Evolutionary conservation across 108 stramenopile genomes (phyloP).

Genomic region (Mayamaea pseudoterrestris): DNA sequence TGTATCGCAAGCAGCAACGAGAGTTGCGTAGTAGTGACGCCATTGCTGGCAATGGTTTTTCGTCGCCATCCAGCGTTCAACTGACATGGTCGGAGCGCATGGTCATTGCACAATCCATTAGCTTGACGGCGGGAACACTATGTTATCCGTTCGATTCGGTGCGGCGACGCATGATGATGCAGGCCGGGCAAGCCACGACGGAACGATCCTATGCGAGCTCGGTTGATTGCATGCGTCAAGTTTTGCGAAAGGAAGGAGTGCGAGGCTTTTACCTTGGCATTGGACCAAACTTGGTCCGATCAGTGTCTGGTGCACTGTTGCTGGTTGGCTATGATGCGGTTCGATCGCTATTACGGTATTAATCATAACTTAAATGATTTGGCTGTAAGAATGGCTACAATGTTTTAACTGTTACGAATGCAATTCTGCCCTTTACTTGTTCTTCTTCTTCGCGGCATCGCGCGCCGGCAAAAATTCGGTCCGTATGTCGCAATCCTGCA

Average conservation of each 20-base stretch:
- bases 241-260: slow-evolving; percentile 47
- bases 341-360: not conserved
- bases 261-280: slow-evolving; percentile 70
- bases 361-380: not conserved
- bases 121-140: slow-evolving; percentile 78
- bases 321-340: slow-evolving; percentile 66
- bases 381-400: not conserved
- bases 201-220: slow-evolving; percentile 45
- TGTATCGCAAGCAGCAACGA: slow-evolving; percentile 1
- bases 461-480: slow-evolving; percentile 71
- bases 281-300: slow-evolving; percentile 69
- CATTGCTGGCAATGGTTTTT: too few species aligned
- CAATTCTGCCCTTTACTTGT: too few species aligned
- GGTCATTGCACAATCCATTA: slow-evolving; percentile 79
- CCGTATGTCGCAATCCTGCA: slow-evolving; percentile 83
- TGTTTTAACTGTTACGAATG: not conserved
- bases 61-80: not conserved
- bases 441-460: slow-evolving; percentile 20
- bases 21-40: not conserved
- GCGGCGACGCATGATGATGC: slow-evolving; percentile 96
- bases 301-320: slow-evolving; percentile 66
- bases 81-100: slow-evolving; percentile 46
- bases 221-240: slow-evolving; percentile 44
- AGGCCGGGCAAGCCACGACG: slow-evolving; percentile 43
- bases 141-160: slow-evolving; percentile 99